Base-by-base conservation (phyloP, 805 yeast species). In the Citeromyces matritensis region DNA sequence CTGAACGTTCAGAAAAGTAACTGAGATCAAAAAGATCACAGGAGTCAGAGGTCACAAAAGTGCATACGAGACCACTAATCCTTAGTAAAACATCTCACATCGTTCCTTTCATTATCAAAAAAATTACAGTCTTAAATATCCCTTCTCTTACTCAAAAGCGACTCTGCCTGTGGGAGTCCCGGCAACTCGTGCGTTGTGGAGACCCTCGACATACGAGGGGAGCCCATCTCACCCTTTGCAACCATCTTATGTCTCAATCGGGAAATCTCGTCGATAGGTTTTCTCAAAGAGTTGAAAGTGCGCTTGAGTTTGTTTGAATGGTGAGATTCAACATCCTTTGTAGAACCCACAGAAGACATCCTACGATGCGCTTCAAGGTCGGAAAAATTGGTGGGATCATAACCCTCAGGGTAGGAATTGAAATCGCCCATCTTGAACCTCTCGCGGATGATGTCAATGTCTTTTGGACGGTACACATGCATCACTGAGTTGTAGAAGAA, bases 381-480 rank as follows among this genome's bases (percentile, higher is more conserved):
- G 25, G 50, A 59, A n/a, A 43, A 32, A 31, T 61, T 49, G 1
- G 76, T 69, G 9, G 76, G 76, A 41, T 69, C 76, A 41, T 60
- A 69, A 12, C 64, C 68, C 1, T 38, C 43, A 1, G 74, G 69
- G 40, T 63, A 68, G 25, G 47, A 55, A 30, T 56, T 58, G 43
- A 58, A 77, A 33, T 57, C 65, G 6, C 83, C 82, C 35, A 53
- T 42, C 9, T 54, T 51, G 37, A 65, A 70, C 37, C 65, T 51
- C 42, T 79, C 91, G 34, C 91, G 60, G 30, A 81, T 59, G 33
- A 79, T 70, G 43, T 81, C 93, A 29, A 74, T 62, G 44, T 80
- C 91, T 25, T 54, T 47, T 3, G 93, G 93, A 32, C 43, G 44
- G 51, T 67, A 75, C 34, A 72, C 56, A 33, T 65, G 57, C 41